Percentiles rank a stretch among this genome's conserved stretches.
Conservation (phyloP, 2,329 filamentous ascomycete species). For the Alternaria sp. region DNA sequence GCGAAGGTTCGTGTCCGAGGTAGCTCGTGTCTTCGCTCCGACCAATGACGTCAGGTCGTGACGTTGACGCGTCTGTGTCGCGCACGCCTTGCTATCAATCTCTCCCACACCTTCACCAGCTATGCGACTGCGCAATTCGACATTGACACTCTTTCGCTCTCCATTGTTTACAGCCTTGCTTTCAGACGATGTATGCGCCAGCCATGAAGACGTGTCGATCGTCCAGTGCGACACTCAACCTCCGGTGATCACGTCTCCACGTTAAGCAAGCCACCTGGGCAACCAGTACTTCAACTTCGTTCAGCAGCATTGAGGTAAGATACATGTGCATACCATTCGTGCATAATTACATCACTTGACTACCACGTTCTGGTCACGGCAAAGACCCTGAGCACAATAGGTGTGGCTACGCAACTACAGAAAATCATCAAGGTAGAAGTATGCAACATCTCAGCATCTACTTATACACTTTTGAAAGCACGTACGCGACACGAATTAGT, state of each 20-base stretch:
- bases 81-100: neutral
- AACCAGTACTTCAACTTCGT: neutral
- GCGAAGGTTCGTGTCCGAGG: neutral
- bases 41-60: neutral
- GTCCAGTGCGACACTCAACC: neutral
- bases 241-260: neutral
- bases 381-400: neutral
- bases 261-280: neutral
- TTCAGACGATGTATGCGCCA: neutral
- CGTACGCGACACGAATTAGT: neutral
- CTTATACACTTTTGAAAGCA: neutral
- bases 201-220: neutral
- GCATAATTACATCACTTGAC: neutral
- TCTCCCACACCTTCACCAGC: neutral
- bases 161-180: fast-evolving
- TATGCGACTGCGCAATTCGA: neutral
- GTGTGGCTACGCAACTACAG: neutral
- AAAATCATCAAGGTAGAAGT: neutral
- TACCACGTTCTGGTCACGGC: neutral
- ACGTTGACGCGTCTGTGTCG: neutral
- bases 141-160: neutral
- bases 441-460: neutral
- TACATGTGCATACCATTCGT: neutral
- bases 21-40: neutral
- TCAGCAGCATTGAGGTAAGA: neutral